phyloP scores from a whole-genome alignment of 208 protist species.

The Acanthamoeba lenticulata region DNA sequence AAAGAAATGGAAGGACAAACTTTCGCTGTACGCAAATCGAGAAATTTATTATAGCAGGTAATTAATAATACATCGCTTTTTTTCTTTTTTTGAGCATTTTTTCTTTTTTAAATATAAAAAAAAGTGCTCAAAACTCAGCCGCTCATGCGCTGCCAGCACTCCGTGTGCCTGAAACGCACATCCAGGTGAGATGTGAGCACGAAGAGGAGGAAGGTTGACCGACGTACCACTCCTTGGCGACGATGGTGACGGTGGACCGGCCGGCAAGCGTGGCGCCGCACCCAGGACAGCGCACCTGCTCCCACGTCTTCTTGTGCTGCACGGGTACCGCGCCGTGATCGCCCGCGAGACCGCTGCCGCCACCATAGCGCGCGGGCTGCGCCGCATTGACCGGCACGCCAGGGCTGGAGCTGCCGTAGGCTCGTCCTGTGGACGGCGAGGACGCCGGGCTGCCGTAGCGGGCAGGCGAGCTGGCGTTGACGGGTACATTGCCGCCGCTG shows the following conservation, averaged over 20 bases:
- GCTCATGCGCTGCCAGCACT: constrained; percentile 41
- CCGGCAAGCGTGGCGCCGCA: neutral
- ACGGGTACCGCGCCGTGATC: neutral
- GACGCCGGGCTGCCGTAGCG: neutral
- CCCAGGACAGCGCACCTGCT: constrained; percentile 18
- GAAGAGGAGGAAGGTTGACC: neutral
- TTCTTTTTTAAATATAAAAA: no score
- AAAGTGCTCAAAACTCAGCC: no score
- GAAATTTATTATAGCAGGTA: no score
- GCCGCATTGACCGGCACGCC: neutral
- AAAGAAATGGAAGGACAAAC: no score
- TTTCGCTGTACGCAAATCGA: no score
- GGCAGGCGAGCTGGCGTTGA: neutral
- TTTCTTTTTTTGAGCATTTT: no score
- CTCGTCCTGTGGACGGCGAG: no score
- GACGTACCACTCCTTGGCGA: neutral
- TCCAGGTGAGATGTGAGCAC: neutral
- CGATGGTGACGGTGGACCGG: neutral
- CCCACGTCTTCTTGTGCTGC: constrained; percentile 25
- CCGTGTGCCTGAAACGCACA: neutral
- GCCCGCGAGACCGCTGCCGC: neutral
- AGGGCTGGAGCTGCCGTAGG: no score
- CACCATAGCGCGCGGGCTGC: neutral
- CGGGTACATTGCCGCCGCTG: neutral
- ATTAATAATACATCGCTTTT: no score